Conservation (phyloP, 495 filamentous ascomycete species). For the Terfezia claveryi region DNA sequence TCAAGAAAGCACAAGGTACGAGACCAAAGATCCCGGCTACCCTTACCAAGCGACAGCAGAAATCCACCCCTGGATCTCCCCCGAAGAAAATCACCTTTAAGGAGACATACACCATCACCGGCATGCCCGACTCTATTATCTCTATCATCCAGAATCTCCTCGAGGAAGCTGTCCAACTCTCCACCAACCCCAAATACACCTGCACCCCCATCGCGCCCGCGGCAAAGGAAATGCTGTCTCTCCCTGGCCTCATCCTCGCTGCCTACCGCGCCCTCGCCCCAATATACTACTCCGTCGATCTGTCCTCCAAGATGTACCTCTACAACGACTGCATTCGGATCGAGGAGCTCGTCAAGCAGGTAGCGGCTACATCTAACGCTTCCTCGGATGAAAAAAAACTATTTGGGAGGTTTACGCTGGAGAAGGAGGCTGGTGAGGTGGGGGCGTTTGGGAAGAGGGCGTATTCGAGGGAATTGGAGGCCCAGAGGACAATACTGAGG, state of each 20-base stretch:
- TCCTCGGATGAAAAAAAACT: conserved; percentile 26
- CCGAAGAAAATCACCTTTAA: conserved; percentile 50
- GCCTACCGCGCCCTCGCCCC: conserved; percentile 79
- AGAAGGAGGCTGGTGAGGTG: conserved; percentile 47
- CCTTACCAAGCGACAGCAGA: neutral
- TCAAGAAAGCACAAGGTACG: neutral
- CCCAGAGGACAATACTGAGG: conserved; percentile 57
- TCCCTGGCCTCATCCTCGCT: conserved; percentile 67
- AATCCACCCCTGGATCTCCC: neutral
- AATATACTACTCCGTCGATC: conserved; percentile 43
- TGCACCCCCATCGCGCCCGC: conserved; percentile 43
- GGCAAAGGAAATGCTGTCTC: conserved; percentile 47
- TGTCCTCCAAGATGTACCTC: conserved; percentile 33
- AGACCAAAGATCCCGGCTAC: neutral
- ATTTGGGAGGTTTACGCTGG: conserved; percentile 23
- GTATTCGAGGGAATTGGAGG: conserved; percentile 61
- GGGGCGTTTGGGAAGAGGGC: conserved; percentile 60
- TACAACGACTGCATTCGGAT: conserved; percentile 84
- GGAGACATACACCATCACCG: conserved; percentile 72
- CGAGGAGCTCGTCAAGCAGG: conserved; percentile 29
- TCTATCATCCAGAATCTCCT: conserved; percentile 46
- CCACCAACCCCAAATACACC: conserved; percentile 22
- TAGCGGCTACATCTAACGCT: conserved; percentile 20
- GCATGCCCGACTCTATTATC: conserved; percentile 56
- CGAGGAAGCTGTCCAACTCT: conserved; percentile 3